These are phyloP conservation scores for Blastocystis sp. DNA, from an alignment of 352 stramenopile genomes.

Conservation along the genomic window DNA sequence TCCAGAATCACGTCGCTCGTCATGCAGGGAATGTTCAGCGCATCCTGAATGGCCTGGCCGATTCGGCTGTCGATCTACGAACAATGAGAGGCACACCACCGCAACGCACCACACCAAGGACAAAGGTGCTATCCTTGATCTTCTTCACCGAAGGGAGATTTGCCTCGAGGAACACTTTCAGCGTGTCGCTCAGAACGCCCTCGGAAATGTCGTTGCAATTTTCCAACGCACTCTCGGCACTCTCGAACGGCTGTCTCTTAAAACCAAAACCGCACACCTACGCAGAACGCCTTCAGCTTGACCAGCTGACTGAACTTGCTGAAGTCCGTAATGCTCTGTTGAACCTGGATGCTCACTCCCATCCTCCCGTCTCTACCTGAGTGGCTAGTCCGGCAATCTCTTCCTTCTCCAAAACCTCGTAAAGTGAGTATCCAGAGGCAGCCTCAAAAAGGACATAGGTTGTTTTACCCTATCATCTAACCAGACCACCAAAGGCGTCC, in stretches of 20 bases:
- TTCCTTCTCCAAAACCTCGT: constrained; percentile 49
- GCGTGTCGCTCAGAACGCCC: constrained; percentile 75
- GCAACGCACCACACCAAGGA: constrained; percentile 68
- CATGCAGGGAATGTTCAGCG: constrained; percentile 80
- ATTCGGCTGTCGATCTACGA: constrained; percentile 77
- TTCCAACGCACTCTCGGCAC: constrained; percentile 90
- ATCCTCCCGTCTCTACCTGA: not conserved
- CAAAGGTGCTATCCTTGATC: constrained; percentile 75
- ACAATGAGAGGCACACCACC: not conserved
- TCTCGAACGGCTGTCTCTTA: constrained; percentile 82
- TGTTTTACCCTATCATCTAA: constrained; percentile 18
- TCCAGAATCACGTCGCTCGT: constrained; percentile 91
- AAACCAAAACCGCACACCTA: not conserved
- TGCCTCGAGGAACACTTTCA: constrained; percentile 97
- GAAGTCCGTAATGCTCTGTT: constrained; percentile 25
- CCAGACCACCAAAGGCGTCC: not conserved
- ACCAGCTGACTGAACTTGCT: constrained; percentile 84
- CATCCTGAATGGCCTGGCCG: constrained; percentile 85
- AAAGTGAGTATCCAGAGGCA: constrained; percentile 45
- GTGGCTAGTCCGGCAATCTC: constrained; percentile 30
- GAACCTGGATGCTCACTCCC: not conserved
- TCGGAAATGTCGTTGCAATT: constrained; percentile 98
- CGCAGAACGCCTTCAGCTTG: constrained; percentile 91
- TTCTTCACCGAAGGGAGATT: constrained; percentile 92
- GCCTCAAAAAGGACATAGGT: constrained; percentile 53